phyloP scores from a whole-genome alignment of 108 stramenopile species.

The Cyclotella atomus region DNA sequence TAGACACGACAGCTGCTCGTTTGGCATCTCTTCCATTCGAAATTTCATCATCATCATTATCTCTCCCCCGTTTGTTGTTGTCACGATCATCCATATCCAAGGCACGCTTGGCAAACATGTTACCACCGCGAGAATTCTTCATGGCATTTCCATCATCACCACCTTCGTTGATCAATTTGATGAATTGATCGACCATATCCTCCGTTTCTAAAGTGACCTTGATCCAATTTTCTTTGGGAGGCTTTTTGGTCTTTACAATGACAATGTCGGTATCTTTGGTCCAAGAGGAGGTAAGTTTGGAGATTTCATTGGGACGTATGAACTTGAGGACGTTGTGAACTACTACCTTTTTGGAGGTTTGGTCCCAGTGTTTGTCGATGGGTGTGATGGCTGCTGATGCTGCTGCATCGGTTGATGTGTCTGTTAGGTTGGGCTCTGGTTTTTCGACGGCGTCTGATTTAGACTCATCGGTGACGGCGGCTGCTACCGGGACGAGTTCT shows the following conservation, averaged over 20 bases:
- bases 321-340: slow-evolving; percentile 74
- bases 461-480: no score
- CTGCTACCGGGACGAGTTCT: no score
- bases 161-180: slow-evolving; percentile 51
- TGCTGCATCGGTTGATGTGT: neutral
- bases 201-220: slow-evolving; percentile 52
- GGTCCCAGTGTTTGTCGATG: slow-evolving; percentile 45
- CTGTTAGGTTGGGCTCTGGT: neutral
- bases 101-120: slow-evolving; percentile 43
- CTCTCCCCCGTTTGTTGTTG: slow-evolving; percentile 5
- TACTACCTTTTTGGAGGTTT: slow-evolving; percentile 62
- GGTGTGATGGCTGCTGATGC: neutral
- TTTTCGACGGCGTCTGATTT: no score
- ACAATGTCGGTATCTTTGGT: slow-evolving; percentile 34
- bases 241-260: slow-evolving; percentile 55
- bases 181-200: slow-evolving; percentile 60
- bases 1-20: slow-evolving; percentile 2
- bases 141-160: slow-evolving; percentile 31
- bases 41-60: slow-evolving; percentile 12
- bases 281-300: slow-evolving; percentile 57
- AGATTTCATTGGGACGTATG: slow-evolving; percentile 50
- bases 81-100: slow-evolving; percentile 29
- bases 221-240: slow-evolving; percentile 63
- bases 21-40: slow-evolving; percentile 22
- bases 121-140: slow-evolving; percentile 42